Evolutionary conservation across 2,329 filamentous ascomycete species (phyloP), one percentile per base, ranked within the genome.

Genomic region (Cadophora malorum): DNA sequence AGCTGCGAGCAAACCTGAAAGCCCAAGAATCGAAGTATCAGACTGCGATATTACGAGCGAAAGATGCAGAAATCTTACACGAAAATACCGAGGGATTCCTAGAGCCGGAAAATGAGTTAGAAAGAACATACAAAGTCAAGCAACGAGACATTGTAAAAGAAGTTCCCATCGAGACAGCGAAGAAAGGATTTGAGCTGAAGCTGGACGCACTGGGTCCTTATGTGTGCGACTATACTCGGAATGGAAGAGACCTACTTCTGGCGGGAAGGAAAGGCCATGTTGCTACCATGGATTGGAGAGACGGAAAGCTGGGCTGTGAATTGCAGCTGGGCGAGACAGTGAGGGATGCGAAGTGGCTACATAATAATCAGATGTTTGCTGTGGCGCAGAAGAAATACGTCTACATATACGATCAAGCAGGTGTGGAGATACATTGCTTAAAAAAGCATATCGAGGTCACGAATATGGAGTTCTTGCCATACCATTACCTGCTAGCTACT

Each of bases 341-440:
- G 14, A 86, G 95, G 63, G 95, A 97, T 80, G 91, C 91, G 31
- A 91, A 90, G 77, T 99, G 94, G 92, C 84, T 98, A 75, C 94
- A 97, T 81, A 97, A 97, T 79, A 94, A 96, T 79, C 93, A 97
- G 74, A 91, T 89, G 80, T 97, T 98, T 80, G 95, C 95, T 0
- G 93, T 97, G 14, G 94, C 96, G 55, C 95, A 99, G 81, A 97
- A 97, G 84, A 96, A 95, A 81, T 91, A 96, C 74, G 92, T 96
- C 71, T 99, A 97, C 82, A 97, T 99, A 72, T 99, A 99, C 82
- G 96, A 97, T 76, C 85, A 89, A 67, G 88, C 92, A 66, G 96
- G 96, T 63, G 92, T 97, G 23, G 96, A 99, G 81, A 82, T 99
- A 65, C 96, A 99, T 79, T 94, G 92, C 78, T 81, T 99, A 76